Conservation (phyloP, 345 rosid species). For the Eucalyptus viminalis region DNA sequence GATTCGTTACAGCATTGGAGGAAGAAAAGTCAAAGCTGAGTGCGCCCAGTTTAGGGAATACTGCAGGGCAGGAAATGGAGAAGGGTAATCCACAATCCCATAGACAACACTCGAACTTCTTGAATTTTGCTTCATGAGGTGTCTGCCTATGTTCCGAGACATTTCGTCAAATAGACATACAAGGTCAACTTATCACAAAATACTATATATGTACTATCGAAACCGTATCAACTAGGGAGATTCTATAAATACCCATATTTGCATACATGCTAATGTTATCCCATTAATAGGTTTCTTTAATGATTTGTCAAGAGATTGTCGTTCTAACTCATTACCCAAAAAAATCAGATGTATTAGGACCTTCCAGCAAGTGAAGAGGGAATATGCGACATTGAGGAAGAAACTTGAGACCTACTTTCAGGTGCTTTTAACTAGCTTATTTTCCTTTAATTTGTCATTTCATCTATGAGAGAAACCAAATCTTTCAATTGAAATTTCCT, state of each 20-base stretch:
- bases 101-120: background rate
- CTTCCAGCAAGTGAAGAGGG: conserved; percentile 80
- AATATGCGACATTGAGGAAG: conserved; percentile 60
- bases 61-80: conserved; percentile 69
- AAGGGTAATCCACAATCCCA: conserved; percentile 41
- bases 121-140: background rate
- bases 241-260: background rate
- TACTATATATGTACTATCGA: background rate
- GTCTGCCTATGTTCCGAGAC: background rate
- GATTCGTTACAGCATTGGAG: conserved; percentile 68
- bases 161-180: background rate
- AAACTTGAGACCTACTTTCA: conserved; percentile 85
- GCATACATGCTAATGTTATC: background rate
- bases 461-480: background rate
- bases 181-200: background rate
- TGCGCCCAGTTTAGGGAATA: conserved; percentile 73
- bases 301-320: background rate
- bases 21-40: conserved; percentile 87
- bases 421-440: conserved; percentile 10
- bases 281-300: background rate
- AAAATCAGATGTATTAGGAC: conserved; percentile 50
- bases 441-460: background rate
- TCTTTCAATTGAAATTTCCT: background rate
- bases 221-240: background rate
- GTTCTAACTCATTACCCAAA: background rate